Conservation (phyloP, 2,329 filamentous ascomycete genomes). For the Talaromyces sp. region DNA sequence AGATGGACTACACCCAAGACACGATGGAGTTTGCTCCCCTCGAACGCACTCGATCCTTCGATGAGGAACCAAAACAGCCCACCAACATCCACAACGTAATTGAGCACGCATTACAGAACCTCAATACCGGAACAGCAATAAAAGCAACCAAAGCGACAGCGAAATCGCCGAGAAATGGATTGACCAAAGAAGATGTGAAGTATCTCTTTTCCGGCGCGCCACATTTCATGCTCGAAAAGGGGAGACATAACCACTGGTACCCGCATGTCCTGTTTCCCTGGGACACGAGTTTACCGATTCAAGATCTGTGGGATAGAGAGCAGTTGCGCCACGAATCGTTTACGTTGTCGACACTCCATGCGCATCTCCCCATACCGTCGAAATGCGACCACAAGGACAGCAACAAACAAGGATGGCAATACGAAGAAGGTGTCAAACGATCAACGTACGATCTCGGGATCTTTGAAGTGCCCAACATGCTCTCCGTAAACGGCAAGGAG, state of each 20-base stretch:
- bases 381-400: slow-evolving; percentile 23
- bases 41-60: slow-evolving; percentile 15
- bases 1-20: not conserved
- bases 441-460: slow-evolving; percentile 44
- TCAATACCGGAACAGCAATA: not conserved
- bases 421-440: slow-evolving; percentile 28
- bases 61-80: slow-evolving; percentile 28
- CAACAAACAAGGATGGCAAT: slow-evolving; percentile 22
- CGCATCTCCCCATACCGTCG: slow-evolving; percentile 43
- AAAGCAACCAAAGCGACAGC: not conserved
- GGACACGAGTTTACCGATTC: slow-evolving; percentile 39
- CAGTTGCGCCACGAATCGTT: slow-evolving; percentile 42
- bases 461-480: slow-evolving; percentile 51
- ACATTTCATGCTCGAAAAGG: slow-evolving; percentile 45
- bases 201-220: slow-evolving; percentile 43
- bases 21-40: not conserved
- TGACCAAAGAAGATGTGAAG: slow-evolving; percentile 39
- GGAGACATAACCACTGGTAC: slow-evolving; percentile 38
- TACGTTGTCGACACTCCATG: slow-evolving; percentile 42
- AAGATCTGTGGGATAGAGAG: slow-evolving; percentile 41
- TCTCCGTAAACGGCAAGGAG: slow-evolving; percentile 44
- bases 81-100: slow-evolving; percentile 28
- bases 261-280: slow-evolving; percentile 46
- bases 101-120: slow-evolving; percentile 22
- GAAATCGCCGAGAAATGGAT: not conserved